A percentile compares a stretch with the other conserved stretches of the same genome.
Conservation (phyloP, 306 rosid species). For the Comarum palustre region DNA sequence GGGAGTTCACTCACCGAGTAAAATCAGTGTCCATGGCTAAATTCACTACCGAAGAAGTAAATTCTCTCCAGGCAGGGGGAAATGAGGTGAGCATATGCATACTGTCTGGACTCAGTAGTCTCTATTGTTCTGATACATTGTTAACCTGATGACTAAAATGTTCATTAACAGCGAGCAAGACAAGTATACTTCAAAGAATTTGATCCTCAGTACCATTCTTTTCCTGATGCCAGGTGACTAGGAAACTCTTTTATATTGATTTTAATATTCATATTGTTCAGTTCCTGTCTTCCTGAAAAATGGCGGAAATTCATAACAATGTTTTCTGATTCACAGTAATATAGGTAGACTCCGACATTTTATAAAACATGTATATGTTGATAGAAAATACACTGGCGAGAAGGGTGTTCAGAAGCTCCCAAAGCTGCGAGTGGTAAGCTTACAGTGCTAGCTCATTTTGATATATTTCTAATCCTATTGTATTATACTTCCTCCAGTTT, state of each 20-base stretch:
- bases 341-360: conserved; percentile 61
- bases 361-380: conserved; percentile 67
- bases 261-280: not conserved
- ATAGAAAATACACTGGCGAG: conserved; percentile 65
- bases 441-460: not conserved
- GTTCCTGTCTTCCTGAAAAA: not conserved
- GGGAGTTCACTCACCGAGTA: conserved; percentile 86
- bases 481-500: not conserved
- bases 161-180: conserved; percentile 59
- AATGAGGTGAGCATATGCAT: conserved; percentile 59
- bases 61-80: conserved; percentile 85
- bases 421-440: conserved; percentile 57
- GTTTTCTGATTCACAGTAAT: conserved; percentile 55
- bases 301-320: not conserved
- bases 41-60: conserved; percentile 67
- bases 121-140: conserved; percentile 11
- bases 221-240: conserved; percentile 64
- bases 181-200: conserved; percentile 66
- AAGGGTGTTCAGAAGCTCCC: conserved; percentile 40
- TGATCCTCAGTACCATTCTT: conserved; percentile 57
- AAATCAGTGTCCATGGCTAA: conserved; percentile 90
- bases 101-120: not conserved
- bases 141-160: conserved; percentile 14
- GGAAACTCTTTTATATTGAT: conserved; percentile 9
- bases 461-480: not conserved